phyloP scores from a whole-genome alignment of 129 eudicot genomes.

The Calendula officinalis region DNA sequence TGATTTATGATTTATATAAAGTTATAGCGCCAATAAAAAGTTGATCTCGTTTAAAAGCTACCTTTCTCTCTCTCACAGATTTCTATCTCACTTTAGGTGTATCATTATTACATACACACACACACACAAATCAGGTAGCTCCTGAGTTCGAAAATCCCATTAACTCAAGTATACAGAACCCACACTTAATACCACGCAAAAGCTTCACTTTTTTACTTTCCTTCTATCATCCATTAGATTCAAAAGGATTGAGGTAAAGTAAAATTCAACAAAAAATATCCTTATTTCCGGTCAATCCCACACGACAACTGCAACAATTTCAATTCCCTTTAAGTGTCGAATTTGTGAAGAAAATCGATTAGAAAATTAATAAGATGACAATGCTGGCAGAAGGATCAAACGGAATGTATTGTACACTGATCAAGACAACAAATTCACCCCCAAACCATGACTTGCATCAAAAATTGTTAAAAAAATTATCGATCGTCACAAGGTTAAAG shows the following conservation, averaged over 20 bases:
- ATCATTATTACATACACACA: neutral
- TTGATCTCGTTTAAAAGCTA: neutral
- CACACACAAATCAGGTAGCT: neutral
- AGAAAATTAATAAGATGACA: slow-evolving; percentile 15
- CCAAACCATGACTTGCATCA: neutral
- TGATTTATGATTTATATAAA: slow-evolving; percentile 8
- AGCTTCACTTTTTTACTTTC: slow-evolving; percentile 14
- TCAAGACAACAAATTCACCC: slow-evolving; percentile 8
- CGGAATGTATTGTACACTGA: slow-evolving; percentile 5
- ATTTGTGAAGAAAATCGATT: neutral
- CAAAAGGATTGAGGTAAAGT: neutral
- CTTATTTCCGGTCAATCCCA: slow-evolving; percentile 10
- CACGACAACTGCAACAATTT: slow-evolving; percentile 11
- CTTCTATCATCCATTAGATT: neutral
- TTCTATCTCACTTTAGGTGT: slow-evolving; percentile 13
- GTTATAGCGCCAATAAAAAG: neutral
- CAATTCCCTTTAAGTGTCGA: neutral
- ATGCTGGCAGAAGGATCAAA: slow-evolving; percentile 14
- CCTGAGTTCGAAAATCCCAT: neutral
- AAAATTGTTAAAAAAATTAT: neutral
- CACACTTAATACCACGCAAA: slow-evolving; percentile 10
- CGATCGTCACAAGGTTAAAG: neutral
- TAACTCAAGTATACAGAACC: neutral
- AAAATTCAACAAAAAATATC: neutral
- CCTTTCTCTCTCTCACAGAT: slow-evolving; percentile 13